Base-by-base conservation (phyloP, 192 early-diverging fungal genomes). In the Backusella tuberculispora region DNA sequence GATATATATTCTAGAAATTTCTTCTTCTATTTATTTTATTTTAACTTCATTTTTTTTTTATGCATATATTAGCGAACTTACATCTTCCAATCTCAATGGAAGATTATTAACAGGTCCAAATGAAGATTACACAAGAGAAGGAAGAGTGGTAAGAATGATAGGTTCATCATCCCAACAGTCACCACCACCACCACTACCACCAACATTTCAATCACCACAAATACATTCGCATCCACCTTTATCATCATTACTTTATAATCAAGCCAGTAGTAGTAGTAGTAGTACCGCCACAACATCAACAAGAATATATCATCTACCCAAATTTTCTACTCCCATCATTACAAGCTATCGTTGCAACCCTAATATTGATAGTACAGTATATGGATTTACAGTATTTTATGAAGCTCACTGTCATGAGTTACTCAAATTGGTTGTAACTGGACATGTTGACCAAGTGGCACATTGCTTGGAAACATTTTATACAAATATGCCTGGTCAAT, bases 331-430 rank as follows among this genome's bases (percentile, higher is more conserved):
- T 1, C 64, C 64, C 64, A 38, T 38, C 26, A 40, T 66, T 3
- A 38, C 64, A 10, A 60, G 53, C 4, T 66, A 66, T 66, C 15
- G 64, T n/a, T 66, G 37, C 29, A 66, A 15, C 12, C 44, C 42
- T 44, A 45, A 17, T 15, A 47, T 45, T 47, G 68, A 69, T 43
- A 47, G 29, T 43, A 40, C 44, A 0, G 14, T 69, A 6, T 21
- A 44, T 6, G 4, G 12, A 6, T 69, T 69, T 47, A 69, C 68
- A 34, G 40, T 10, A 12, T 29, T 17, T 10, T 69, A 69, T 42
- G 68, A 69, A 34, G 17, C 15, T 13, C 68, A 69, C 21, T 69
- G 68, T 42, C 21, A 34, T 45, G 68, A 69, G 44, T 45, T 69
- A 45, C 42, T 69, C 12, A 40, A 26, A 8, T 44, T 69, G 10